These are phyloP conservation scores for Sporobolomyces roseus DNA, from an alignment of 768 basidiomycete genomes.

Conservation along the genomic window DNA sequence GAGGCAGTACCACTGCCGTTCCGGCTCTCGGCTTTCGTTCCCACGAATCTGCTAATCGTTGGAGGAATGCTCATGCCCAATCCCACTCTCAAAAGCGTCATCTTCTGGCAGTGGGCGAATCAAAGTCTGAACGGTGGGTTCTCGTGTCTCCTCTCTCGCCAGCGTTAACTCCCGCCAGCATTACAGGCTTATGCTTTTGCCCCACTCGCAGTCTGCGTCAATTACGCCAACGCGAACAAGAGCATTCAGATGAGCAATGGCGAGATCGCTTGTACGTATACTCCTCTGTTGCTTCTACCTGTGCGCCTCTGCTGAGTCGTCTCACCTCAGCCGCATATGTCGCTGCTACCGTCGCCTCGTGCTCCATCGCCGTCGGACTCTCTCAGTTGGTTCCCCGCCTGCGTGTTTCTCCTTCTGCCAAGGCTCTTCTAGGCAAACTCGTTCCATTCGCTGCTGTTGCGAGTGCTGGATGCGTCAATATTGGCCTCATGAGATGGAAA, in stretches of 20 bases:
- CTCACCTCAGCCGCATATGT: conserved; percentile 47
- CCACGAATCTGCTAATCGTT: conserved; percentile 51
- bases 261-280: conserved; percentile 47
- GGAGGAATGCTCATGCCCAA: conserved; percentile 54
- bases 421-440: conserved; percentile 41
- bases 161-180: too few species aligned
- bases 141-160: too few species aligned
- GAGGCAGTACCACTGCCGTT: conserved; percentile 52
- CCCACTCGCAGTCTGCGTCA: conserved; percentile 46
- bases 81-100: conserved; percentile 43
- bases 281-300: neutral
- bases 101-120: conserved; percentile 49
- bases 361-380: conserved; percentile 51
- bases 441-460: conserved; percentile 52
- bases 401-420: conserved; percentile 27
- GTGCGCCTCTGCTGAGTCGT: too few species aligned
- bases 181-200: too few species aligned
- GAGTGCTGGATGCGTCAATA: conserved; percentile 52
- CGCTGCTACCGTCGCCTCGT: conserved; percentile 50
- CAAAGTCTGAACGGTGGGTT: conserved; percentile 50
- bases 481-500: conserved; percentile 48
- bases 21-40: conserved; percentile 52
- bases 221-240: conserved; percentile 52
- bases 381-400: conserved; percentile 49
- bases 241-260: conserved; percentile 49